Conservation (phyloP, 2,329 filamentous ascomycete genomes). For the Clonostachys byssicola region DNA sequence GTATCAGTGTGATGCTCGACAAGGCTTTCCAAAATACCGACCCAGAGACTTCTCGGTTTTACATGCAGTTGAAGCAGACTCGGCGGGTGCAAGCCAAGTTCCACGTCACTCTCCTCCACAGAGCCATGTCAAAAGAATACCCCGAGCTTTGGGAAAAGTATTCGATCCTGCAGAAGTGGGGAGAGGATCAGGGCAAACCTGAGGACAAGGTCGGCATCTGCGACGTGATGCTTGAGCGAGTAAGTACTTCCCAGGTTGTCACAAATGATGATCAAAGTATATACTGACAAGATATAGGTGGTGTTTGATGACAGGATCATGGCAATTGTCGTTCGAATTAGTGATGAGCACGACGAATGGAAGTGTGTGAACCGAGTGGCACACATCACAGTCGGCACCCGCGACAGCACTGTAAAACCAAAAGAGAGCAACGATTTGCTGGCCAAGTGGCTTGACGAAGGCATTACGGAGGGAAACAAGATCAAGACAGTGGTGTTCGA, state of each 20-base stretch:
- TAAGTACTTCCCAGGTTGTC: conserved; percentile 17
- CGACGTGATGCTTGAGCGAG: conserved; percentile 58
- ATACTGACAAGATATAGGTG: conserved; percentile 35
- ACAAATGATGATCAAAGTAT: conserved; percentile 2
- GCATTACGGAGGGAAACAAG: conserved; percentile 33
- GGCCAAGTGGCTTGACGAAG: conserved; percentile 64
- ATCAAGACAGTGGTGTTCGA: conserved; percentile 46
- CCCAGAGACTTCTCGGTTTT: conserved; percentile 52
- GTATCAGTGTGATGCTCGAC: conserved; percentile 55
- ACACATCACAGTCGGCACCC: conserved; percentile 88
- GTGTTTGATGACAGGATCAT: conserved; percentile 87
- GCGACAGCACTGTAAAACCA: conserved; percentile 71
- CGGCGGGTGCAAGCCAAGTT: conserved; percentile 80
- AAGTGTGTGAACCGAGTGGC: conserved; percentile 73
- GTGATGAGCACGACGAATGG: conserved; percentile 53
- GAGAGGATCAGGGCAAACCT: conserved; percentile 22
- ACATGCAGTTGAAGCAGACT: conserved; percentile 66
- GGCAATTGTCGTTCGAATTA: conserved; percentile 80
- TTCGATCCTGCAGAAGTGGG: conserved; percentile 47
- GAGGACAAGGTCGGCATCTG: conserved; percentile 52
- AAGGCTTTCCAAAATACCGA: conserved; percentile 58
- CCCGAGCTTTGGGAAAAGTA: conserved; percentile 76
- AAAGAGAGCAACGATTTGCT: conserved; percentile 91
- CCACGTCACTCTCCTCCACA: conserved; percentile 92
- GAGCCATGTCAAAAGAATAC: conserved; percentile 54